Conservation (phyloP, 2,329 filamentous ascomycete genomes). For the Colletotrichum musicola region DNA sequence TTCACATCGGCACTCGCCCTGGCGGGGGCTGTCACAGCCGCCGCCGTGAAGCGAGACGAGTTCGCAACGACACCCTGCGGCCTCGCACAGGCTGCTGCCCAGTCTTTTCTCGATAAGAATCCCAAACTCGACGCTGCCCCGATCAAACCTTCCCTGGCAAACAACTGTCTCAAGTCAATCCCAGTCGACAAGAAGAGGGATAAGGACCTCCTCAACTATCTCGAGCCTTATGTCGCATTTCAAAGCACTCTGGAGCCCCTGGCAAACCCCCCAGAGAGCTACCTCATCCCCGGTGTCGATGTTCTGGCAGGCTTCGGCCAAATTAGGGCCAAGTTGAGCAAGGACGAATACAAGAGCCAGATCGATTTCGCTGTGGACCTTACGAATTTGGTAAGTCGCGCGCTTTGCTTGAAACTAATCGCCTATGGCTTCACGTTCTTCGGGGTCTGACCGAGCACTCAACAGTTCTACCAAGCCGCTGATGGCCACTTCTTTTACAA, state of each 20-base stretch:
- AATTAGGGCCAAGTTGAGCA: constrained; percentile 36
- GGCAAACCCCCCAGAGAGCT: constrained; percentile 37
- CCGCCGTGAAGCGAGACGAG: not conserved
- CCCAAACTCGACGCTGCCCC: not conserved
- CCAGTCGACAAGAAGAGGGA: constrained; percentile 28
- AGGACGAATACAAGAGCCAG: constrained; percentile 38
- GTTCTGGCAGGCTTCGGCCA: constrained; percentile 36
- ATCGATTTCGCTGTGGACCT: constrained; percentile 39
- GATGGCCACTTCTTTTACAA: constrained; percentile 41
- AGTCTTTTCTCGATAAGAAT: not conserved
- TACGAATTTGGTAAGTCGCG: constrained; percentile 10
- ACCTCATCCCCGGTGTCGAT: constrained; percentile 40
- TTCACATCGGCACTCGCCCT: constrained; percentile 17
- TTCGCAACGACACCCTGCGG: constrained; percentile 7
- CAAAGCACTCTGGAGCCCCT: constrained; percentile 41
- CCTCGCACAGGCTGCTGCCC: constrained; percentile 14
- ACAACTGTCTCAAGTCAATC: constrained; percentile 36
- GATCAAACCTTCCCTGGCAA: constrained; percentile 22
- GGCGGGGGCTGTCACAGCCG: not conserved
- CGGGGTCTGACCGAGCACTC: too few species aligned
- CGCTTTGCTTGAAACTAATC: too few species aligned
- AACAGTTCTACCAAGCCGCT: constrained; percentile 24
- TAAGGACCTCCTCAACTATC: constrained; percentile 39
- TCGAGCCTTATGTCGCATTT: constrained; percentile 37
- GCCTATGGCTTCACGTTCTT: too few species aligned